Base-by-base conservation (phyloP, 2,329 filamentous ascomycete genomes). In the Pseudomassariella vexata region DNA sequence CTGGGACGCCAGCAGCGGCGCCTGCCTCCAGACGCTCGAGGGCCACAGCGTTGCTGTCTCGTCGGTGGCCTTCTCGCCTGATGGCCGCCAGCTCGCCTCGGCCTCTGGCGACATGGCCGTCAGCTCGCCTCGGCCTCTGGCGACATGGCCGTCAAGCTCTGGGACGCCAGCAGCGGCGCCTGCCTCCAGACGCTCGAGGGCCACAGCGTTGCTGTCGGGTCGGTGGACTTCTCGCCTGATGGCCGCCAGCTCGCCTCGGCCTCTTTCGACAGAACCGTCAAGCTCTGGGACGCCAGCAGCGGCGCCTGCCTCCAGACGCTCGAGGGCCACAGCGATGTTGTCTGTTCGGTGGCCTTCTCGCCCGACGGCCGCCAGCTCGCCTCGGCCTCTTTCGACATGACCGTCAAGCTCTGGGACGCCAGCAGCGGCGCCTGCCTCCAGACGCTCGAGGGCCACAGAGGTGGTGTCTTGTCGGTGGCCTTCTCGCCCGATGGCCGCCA, bases 111-210 rank as follows among this genome's bases (percentile, higher is more conserved):
- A 29, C 15, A 19, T 23, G 7, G 27, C 11, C 8, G 18, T 39
- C 24, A 12, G 18, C 9, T 40, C 14, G 34, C 35, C 2, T 37
- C 30, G 19, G 33, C 15, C 5, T 42, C 39, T 14, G 6, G 23
- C 19, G 38, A 42, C 26, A 21, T 20, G 3, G 41, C 25, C 9
- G 28, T 41, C 12, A 26, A 20, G 25, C 3, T 43, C 6, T 43
- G 38, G 38, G 24, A 41, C 19, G 19, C 25, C 4, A 19, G n/a
- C 8, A 41, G 18, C 4, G 34, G 35, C 37, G 33, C 24, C 9
- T 19, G 9, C 11, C 28, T 25, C 21, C 5, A 17, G 6, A 39
- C 26, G 20, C 3, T 39, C 16, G 30, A 35, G 11, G 41, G 26
- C 28, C 31, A 41, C 15, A 17, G 6, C 2, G 11, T 16, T 2